A percentile compares a stretch with the other conserved stretches of the same genome.
These are phyloP conservation scores for Lumnitzera littorea DNA, from an alignment of 345 rosid species.

Conservation along the genomic window DNA sequence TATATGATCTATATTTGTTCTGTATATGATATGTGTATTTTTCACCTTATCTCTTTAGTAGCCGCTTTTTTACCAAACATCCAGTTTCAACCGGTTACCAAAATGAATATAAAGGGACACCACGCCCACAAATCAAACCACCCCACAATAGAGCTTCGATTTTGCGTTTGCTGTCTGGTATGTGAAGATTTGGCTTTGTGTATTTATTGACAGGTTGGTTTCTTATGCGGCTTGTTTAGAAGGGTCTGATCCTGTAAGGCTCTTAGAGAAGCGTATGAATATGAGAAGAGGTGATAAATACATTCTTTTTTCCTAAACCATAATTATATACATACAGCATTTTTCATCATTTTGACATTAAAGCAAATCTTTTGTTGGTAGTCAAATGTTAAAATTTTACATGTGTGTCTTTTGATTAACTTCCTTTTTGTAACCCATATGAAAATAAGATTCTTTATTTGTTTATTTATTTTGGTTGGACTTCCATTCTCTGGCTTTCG, in stretches of 20 bases:
- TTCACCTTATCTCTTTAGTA: no score
- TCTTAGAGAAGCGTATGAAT: constrained; percentile 86
- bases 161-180: background rate
- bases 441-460: background rate
- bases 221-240: constrained; percentile 88
- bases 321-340: background rate
- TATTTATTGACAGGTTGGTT: constrained; percentile 42
- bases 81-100: no score
- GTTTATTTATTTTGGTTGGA: background rate
- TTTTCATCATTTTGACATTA: background rate
- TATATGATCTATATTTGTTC: no score
- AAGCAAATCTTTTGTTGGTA: background rate
- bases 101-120: background rate
- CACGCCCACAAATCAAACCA: background rate
- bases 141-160: background rate
- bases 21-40: no score
- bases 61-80: no score
- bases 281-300: constrained; percentile 66
- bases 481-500: background rate
- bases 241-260: constrained; percentile 89
- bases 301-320: background rate
- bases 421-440: no score
- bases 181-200: constrained; percentile 8
- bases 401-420: no score
- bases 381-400: no score